phyloP scores from a whole-genome alignment of 2,329 filamentous ascomycete genomes.

The Penicillium janthinellum region DNA sequence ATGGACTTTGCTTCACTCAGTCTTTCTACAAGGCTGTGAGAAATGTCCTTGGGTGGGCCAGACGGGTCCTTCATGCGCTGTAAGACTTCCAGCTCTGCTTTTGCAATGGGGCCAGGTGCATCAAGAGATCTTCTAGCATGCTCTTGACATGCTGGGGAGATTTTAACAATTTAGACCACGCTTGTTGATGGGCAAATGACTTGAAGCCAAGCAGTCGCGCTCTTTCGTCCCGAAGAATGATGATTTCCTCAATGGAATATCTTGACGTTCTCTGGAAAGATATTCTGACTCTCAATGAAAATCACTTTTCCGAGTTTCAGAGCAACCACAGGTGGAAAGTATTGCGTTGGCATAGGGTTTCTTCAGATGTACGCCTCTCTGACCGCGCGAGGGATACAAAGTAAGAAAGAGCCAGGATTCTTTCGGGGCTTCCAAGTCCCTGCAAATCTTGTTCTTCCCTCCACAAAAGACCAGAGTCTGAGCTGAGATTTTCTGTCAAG shows the following conservation, averaged over 20 bases:
- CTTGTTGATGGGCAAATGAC: constrained; percentile 10
- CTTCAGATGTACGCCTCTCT: not conserved
- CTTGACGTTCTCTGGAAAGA: not conserved
- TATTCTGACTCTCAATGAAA: not conserved
- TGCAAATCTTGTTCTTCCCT: constrained; percentile 6
- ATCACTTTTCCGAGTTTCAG: not conserved
- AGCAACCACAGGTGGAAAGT: not conserved
- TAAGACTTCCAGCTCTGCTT: not conserved
- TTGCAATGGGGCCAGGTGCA: not conserved
- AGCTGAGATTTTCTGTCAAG: constrained; percentile 11
- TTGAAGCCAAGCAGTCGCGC: constrained; percentile 8
- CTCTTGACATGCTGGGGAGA: not conserved
- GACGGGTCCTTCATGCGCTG: not conserved
- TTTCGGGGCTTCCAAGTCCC: constrained; percentile 6
- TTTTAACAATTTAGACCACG: constrained; percentile 8
- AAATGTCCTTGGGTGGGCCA: not conserved
- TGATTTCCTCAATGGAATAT: not conserved
- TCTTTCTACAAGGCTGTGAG: not conserved
- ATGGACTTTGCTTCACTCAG: not conserved
- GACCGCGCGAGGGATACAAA: not conserved
- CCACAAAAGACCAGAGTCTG: constrained; percentile 5
- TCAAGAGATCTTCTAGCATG: not conserved
- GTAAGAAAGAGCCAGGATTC: constrained; percentile 2
- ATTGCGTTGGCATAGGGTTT: not conserved
- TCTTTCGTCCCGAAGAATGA: constrained; percentile 11